These are phyloP conservation scores for Tranzscheliella williamsii DNA, from an alignment of 1,284 basidiomycete genomes.

Conservation along the genomic window DNA sequence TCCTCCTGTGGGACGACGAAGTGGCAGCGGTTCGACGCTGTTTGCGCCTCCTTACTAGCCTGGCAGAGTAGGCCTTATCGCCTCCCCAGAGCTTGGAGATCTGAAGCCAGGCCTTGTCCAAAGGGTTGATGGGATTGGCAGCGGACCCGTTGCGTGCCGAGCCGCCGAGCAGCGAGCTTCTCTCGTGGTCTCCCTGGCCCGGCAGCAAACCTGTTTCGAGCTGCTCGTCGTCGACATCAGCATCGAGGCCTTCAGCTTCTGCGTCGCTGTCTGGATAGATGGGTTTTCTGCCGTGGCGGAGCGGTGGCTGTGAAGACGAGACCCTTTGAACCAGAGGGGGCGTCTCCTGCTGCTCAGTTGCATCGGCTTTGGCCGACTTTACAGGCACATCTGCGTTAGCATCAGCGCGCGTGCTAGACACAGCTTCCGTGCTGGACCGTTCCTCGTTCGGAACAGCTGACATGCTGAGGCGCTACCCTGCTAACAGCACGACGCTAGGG, in stretches of 20 bases:
- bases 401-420: no score
- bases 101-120: slow-evolving; percentile 34
- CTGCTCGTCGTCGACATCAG: slow-evolving; percentile 40
- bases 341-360: neutral
- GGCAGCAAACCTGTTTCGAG: slow-evolving; percentile 30
- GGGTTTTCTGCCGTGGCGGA: slow-evolving; percentile 39
- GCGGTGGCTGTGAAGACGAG: slow-evolving; percentile 27
- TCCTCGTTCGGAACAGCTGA: no score
- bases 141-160: slow-evolving; percentile 4
- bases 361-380: no score
- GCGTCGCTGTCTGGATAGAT: slow-evolving; percentile 45
- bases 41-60: slow-evolving; percentile 18
- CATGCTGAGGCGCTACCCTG: no score
- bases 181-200: slow-evolving; percentile 23
- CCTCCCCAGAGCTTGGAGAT: slow-evolving; percentile 32
- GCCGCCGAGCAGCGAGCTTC: slow-evolving; percentile 24
- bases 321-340: slow-evolving; percentile 23
- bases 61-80: slow-evolving; percentile 28
- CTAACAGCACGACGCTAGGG: no score
- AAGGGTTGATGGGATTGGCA: slow-evolving; percentile 3
- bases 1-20: slow-evolving; percentile 11
- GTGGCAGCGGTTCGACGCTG: slow-evolving; percentile 15
- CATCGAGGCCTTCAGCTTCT: slow-evolving; percentile 39
- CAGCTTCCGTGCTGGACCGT: no score
- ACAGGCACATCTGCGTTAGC: no score